Evolutionary conservation across 2,329 filamentous ascomycete genomes (phyloP).

Genomic region (Coleophoma cylindrospora): DNA sequence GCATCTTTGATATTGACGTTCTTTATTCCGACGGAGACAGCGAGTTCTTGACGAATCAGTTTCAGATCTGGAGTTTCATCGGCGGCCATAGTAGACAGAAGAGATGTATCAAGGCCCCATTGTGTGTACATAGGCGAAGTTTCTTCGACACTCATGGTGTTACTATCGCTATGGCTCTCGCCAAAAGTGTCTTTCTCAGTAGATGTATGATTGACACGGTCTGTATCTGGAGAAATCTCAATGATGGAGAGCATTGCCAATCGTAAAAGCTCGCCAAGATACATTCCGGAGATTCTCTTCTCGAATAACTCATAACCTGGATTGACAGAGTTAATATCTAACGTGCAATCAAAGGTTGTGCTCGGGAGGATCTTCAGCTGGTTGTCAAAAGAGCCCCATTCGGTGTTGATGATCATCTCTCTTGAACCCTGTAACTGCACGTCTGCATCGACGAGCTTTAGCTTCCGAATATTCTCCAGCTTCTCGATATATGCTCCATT

Average conservation of each 20-base stretch:
- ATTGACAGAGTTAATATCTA: slow-evolving; percentile 78
- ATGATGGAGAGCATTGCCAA: slow-evolving; percentile 52
- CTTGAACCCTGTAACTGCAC: slow-evolving; percentile 45
- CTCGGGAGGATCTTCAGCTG: slow-evolving; percentile 80
- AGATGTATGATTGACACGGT: too few species aligned
- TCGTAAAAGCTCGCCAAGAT: slow-evolving; percentile 85
- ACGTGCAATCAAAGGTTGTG: slow-evolving; percentile 70
- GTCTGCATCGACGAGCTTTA: slow-evolving; percentile 61
- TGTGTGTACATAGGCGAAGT: slow-evolving; percentile 64
- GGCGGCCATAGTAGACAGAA: too few species aligned
- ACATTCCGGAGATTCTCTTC: slow-evolving; percentile 96
- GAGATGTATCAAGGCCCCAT: slow-evolving; percentile 73
- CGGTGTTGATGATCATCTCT: slow-evolving; percentile 89
- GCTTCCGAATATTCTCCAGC: slow-evolving; percentile 74
- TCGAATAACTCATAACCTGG: slow-evolving; percentile 96
- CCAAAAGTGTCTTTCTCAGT: too few species aligned
- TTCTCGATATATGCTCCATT: slow-evolving; percentile 97
- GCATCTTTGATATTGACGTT: slow-evolving; percentile 64
- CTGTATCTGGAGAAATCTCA: slow-evolving; percentile 45
- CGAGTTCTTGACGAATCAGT: too few species aligned
- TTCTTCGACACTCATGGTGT: slow-evolving; percentile 18
- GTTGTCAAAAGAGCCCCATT: slow-evolving; percentile 97
- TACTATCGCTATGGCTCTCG: too few species aligned
- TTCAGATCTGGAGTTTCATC: too few species aligned
- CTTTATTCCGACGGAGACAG: too few species aligned